phyloP scores from a whole-genome alignment of 306 rosid genomes.

The Glycine soja region DNA sequence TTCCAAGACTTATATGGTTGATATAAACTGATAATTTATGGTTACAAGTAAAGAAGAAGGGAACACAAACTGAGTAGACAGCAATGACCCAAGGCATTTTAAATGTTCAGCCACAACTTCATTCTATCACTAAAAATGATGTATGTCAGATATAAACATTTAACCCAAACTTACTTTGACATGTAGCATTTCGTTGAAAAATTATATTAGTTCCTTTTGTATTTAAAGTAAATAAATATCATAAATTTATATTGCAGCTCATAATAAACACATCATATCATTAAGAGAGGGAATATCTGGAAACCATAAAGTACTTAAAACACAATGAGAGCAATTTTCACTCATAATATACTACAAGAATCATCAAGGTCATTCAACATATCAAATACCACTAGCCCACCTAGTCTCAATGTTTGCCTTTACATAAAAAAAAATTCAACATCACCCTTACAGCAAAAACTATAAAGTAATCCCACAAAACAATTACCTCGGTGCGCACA shows the following conservation, averaged over 20 bases:
- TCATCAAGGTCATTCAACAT: constrained; percentile 15
- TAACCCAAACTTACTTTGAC: constrained; percentile 14
- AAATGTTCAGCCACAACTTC: background rate
- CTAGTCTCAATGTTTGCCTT: background rate
- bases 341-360: background rate
- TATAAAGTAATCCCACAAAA: constrained; percentile 6
- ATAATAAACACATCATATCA: background rate
- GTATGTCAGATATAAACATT: background rate
- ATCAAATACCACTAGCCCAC: constrained; percentile 30
- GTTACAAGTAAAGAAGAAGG: constrained; percentile 5
- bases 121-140: background rate
- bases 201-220: background rate
- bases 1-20: background rate
- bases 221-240: background rate
- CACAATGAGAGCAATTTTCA: constrained; percentile 12
- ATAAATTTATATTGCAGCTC: constrained; percentile 20
- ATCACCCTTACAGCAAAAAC: constrained; percentile 21
- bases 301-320: background rate
- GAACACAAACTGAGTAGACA: background rate
- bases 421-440: constrained; percentile 15
- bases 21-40: constrained; percentile 8
- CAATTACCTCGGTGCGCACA: constrained; percentile 78
- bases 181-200: background rate
- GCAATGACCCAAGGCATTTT: background rate
- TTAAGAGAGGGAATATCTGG: background rate